Conservation (phyloP, 306 rosid genomes). For the Quercus mongolica region DNA sequence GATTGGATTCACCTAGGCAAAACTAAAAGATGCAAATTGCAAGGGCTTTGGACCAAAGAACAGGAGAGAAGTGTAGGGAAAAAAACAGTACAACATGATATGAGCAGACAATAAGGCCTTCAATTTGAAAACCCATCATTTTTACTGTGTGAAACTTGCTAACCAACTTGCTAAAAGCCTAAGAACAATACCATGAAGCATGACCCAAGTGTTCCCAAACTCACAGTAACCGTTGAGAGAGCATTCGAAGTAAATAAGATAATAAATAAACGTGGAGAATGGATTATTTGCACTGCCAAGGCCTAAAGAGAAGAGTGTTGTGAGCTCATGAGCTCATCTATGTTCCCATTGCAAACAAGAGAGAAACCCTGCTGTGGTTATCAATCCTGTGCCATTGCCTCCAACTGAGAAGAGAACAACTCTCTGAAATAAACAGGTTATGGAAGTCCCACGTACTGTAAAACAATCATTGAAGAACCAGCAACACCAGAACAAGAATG, state of each 20-base stretch:
- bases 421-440: conserved; percentile 22
- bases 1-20: neutral
- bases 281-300: conserved; percentile 64
- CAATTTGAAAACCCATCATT: conserved; percentile 26
- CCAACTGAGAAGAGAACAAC: conserved; percentile 37
- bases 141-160: conserved; percentile 18
- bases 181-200: conserved; percentile 23
- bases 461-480: conserved; percentile 92
- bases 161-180: conserved; percentile 24
- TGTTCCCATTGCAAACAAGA: conserved; percentile 30
- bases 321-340: conserved; percentile 37
- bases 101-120: conserved; percentile 18
- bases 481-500: conserved; percentile 70
- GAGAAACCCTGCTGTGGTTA: conserved; percentile 30
- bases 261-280: conserved; percentile 23
- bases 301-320: conserved; percentile 64
- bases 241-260: conserved; percentile 23
- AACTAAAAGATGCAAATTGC: conserved; percentile 17
- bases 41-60: conserved; percentile 34
- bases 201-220: conserved; percentile 19
- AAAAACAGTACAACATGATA: conserved; percentile 23
- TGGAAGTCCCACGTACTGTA: conserved; percentile 33
- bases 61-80: conserved; percentile 27
- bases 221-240: conserved; percentile 24
- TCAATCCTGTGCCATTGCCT: conserved; percentile 42